These are phyloP conservation scores for Hypoxylon intermedium DNA, from an alignment of 495 filamentous ascomycete genomes.

Conservation along the genomic window DNA sequence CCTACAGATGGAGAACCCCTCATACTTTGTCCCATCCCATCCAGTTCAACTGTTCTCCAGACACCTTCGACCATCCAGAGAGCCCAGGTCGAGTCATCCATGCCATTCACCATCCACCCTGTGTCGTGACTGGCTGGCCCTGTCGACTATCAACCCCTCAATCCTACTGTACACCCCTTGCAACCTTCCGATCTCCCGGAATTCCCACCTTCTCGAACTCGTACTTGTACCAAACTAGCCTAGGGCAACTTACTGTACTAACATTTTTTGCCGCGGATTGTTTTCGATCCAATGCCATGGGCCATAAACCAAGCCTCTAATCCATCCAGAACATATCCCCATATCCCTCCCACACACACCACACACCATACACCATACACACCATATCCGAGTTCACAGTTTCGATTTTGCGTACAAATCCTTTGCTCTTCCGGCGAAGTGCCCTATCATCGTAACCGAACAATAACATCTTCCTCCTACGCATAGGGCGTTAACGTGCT, in stretches of 20 bases:
- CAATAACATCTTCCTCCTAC: constrained; percentile 4
- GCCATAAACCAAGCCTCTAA: constrained; percentile 20
- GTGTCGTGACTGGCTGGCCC: constrained; percentile 36
- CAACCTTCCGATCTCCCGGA: constrained; percentile 45
- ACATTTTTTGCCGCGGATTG: constrained; percentile 40
- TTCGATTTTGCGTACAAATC: constrained; percentile 8
- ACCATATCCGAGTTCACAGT: constrained; percentile 11
- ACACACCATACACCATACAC: background rate
- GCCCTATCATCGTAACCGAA: background rate
- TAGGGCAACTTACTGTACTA: constrained; percentile 35
- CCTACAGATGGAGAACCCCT: background rate
- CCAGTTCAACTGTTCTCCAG: background rate
- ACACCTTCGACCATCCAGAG: too few relatives aligned
- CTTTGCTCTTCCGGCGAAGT: constrained; percentile 4
- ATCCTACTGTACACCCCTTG: constrained; percentile 37
- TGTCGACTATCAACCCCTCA: constrained; percentile 34
- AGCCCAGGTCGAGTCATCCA: constrained; percentile 32
- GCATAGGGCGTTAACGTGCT: background rate
- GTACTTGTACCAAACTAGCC: constrained; percentile 21
- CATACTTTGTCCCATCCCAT: background rate
- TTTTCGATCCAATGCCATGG: constrained; percentile 32
- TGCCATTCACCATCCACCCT: constrained; percentile 12
- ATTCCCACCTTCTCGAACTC: constrained; percentile 32
- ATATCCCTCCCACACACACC: constrained; percentile 19
- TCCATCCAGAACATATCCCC: constrained; percentile 23